A percentile compares a stretch with the other conserved stretches of the same genome.
Conservation (phyloP, 192 early-diverging fungal genomes). For the Backusella circina region DNA sequence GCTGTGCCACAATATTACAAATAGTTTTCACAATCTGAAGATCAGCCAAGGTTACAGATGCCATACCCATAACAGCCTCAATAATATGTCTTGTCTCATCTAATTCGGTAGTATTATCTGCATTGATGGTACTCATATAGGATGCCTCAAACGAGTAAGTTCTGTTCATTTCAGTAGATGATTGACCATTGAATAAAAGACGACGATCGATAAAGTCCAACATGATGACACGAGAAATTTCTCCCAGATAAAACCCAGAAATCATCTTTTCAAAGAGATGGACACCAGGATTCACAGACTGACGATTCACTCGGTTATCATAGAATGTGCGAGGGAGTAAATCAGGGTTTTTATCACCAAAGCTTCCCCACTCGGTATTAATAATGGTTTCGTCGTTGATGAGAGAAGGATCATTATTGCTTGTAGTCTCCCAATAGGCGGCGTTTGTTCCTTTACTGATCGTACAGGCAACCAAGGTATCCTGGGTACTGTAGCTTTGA, state of each 20-base stretch:
- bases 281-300: conserved; percentile 71
- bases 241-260: conserved; percentile 91
- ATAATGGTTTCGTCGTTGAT: conserved; percentile 69
- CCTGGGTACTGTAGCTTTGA: conserved; percentile 74
- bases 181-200: conserved; percentile 69
- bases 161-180: conserved; percentile 59
- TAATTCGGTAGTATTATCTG: conserved; percentile 65
- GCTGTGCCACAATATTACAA: conserved; percentile 76
- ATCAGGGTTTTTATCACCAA: conserved; percentile 68
- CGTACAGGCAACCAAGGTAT: conserved; percentile 82
- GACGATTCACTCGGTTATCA: conserved; percentile 78
- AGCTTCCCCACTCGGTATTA: conserved; percentile 96
- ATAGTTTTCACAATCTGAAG: conserved; percentile 76
- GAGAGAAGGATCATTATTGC: conserved; percentile 38
- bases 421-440: conserved; percentile 85
- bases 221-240: conserved; percentile 75
- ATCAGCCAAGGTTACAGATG: conserved; percentile 67
- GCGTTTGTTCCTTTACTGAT: conserved; percentile 95
- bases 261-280: conserved; percentile 95
- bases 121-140: conserved; percentile 67
- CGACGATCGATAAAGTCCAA: conserved; percentile 79
- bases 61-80: conserved; percentile 65
- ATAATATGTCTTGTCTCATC: conserved; percentile 64
- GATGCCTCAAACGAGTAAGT: conserved; percentile 74
- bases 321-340: conserved; percentile 79